Base-by-base conservation (phyloP, 75 land plant genomes). In the Pseudotsuga menziesii region DNA sequence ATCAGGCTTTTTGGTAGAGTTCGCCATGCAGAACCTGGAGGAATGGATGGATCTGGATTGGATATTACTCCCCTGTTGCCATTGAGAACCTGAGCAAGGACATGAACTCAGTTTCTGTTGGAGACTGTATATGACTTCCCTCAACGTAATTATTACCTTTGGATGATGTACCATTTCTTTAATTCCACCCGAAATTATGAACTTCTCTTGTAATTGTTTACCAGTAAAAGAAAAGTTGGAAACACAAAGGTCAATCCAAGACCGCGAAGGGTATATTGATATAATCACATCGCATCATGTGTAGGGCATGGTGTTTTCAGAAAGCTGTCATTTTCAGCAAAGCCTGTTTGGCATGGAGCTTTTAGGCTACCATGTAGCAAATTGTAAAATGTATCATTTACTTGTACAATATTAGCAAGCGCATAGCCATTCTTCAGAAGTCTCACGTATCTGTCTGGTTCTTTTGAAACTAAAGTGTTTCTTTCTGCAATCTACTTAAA, bases 1-100 rank as follows among this genome's bases (percentile, higher is more conserved):
- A 94, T 94, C 58, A 86, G 96, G 35, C 83, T 75, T 9, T 73
- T 80, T 57, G 98, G 98, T n/a, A 82, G 87, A 41, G 94, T 94
- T 27, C 84, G 89, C 70, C 87, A 90, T 80, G 89, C 94, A 9
- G 86, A 87, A 20, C 89, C 88, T 63, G 88, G 87, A 27, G 61
- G 55, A 61, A 76, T 57, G 76, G 82, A 84, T 5, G 85, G 81
- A 57, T 88, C 76, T 54, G 89, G 89, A 48, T 81, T 85, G 36
- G 73, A 77, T 69, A 80, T 85, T 78, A 75, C 78, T 58, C 89
- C 89, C 4, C 82, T 85, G 84, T 56, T 88, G 63, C 89, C 89
- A 26, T 80, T 81, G 61, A 82, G 82, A 74, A 48, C 29, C 27
- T 74, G 11, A 72, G 44, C 74, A 39, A 48, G 75, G 35, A 74